Evolutionary conservation across 768 basidiomycete species (phyloP), one percentile per base, ranked within the genome.

Genomic region (Tylopilus plumbeoviolaceoides): DNA sequence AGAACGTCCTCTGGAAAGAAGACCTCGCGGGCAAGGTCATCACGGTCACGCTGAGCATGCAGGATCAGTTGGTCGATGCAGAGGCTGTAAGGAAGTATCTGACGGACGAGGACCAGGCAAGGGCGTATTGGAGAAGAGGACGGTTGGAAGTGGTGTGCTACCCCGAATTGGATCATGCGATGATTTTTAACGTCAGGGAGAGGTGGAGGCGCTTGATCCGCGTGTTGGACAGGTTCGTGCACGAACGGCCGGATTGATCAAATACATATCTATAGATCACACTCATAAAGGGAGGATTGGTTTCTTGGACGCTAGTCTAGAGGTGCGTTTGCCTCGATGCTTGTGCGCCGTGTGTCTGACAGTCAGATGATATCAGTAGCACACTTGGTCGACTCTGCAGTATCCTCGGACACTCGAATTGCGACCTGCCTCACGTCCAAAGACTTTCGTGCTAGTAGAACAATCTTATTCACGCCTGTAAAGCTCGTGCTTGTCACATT

Each of bases 1-100:
- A 87, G 62, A 81, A 78, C 33, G 70, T 81, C 14, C 55, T 85
- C 25, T 87, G 82, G 77, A 76, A 71, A 57, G 82, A 81, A 48
- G 84, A 86, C 49, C 56, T 87, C 2, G 47, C 28, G 8, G 67
- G 59, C 5, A 57, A 55, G 49, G 47, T 42, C 10, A 63, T 73
- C 12, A 70, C 68, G 11, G 70, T 79, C 7, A 68, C 65, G 51
- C 55, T 78, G 27, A 64, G 71, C 35, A 75, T 70, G 33, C 56
- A 59, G 47, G 78, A 78, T 53, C 75, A 76, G 60, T 70, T 78
- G 35, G 72, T 78, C 10, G 67, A 78, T 38, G 60, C 75, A 20
- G 57, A 44, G 15, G 67, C 63, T 33, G 73, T 78, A 38, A 58
- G 71, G 53, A 53, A 56, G 51, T 78, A 78, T 52, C 54, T 79